These are phyloP conservation scores for Xylariaceae sp. DNA, from an alignment of 2,329 filamentous ascomycete genomes.

Conservation along the genomic window DNA sequence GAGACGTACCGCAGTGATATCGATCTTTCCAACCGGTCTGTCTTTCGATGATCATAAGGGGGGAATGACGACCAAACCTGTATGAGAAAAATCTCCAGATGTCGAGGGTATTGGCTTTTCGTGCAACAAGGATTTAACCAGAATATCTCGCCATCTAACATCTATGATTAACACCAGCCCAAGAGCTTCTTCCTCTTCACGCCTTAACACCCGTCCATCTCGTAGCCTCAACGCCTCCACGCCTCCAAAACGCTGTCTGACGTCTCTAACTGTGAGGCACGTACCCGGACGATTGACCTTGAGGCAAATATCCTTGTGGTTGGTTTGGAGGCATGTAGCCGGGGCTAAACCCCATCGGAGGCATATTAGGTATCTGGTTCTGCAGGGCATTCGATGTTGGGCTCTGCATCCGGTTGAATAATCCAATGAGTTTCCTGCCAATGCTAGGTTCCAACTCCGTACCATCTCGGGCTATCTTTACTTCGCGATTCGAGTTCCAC, in stretches of 20 bases:
- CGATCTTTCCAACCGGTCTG: no score
- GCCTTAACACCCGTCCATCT: not conserved
- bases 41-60: not conserved
- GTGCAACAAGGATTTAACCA: not conserved
- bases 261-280: no score
- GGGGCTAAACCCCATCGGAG: conserved; percentile 33
- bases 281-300: no score
- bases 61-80: not conserved
- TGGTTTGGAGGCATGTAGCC: conserved; percentile 33
- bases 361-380: conserved; percentile 1
- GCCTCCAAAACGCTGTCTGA: not conserved
- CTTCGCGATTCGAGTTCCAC: conserved; percentile 91
- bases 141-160: not conserved
- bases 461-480: conserved; percentile 92
- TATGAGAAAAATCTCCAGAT: not conserved
- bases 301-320: not conserved
- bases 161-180: not conserved
- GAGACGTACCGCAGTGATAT: no score
- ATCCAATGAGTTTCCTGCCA: conserved; percentile 67
- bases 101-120: not conserved
- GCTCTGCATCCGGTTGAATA: conserved; percentile 62
- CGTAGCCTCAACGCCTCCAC: not conserved
- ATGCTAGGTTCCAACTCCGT: conserved; percentile 85
- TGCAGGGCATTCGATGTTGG: conserved; percentile 25
- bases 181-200: not conserved